Evolutionary conservation across 805 yeast genomes (phyloP).

Genomic region (Saccharomyces kudriavzevii): DNA sequence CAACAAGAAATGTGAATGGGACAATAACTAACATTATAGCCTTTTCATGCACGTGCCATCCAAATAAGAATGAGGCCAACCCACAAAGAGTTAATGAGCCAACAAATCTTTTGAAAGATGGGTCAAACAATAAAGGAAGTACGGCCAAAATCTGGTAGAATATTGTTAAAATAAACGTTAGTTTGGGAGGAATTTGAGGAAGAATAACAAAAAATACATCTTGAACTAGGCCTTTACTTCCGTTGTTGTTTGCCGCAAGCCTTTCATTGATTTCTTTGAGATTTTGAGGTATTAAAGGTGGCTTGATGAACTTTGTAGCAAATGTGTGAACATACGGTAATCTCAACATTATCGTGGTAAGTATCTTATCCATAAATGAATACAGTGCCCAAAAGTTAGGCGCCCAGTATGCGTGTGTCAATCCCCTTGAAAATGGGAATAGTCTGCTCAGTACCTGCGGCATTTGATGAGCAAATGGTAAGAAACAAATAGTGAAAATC

Average conservation of each 20-base stretch:
- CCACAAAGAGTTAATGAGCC: slow-evolving; percentile 87
- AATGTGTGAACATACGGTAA: slow-evolving; percentile 39
- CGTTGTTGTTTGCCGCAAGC: slow-evolving; percentile 31
- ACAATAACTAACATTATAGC: slow-evolving; percentile 84
- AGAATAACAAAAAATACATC: slow-evolving; percentile 75
- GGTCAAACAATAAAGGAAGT: slow-evolving; percentile 60
- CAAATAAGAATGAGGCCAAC: slow-evolving; percentile 82
- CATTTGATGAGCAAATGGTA: slow-evolving; percentile 64
- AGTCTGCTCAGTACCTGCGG: slow-evolving; percentile 60
- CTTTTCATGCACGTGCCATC: slow-evolving; percentile 99
- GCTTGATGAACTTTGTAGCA: slow-evolving; percentile 30
- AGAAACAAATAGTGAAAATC: slow-evolving; percentile 63
- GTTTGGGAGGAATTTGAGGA: slow-evolving; percentile 70
- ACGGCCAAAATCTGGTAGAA: slow-evolving; percentile 76
- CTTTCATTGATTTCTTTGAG: slow-evolving; percentile 28
- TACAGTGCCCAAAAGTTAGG: slow-evolving; percentile 96
- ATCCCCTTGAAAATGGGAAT: slow-evolving; percentile 90
- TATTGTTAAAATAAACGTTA: slow-evolving; percentile 73
- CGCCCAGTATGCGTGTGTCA: slow-evolving; percentile 98
- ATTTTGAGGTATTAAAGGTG: slow-evolving; percentile 29
- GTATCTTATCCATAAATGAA: slow-evolving; percentile 67
- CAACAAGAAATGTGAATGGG: slow-evolving; percentile 74
- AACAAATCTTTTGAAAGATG: slow-evolving; percentile 68
- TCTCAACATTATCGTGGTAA: slow-evolving; percentile 36
- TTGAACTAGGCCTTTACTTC: slow-evolving; percentile 85